phyloP scores from a whole-genome alignment of 2,329 filamentous ascomycete genomes.

The Penicillium glabrum region DNA sequence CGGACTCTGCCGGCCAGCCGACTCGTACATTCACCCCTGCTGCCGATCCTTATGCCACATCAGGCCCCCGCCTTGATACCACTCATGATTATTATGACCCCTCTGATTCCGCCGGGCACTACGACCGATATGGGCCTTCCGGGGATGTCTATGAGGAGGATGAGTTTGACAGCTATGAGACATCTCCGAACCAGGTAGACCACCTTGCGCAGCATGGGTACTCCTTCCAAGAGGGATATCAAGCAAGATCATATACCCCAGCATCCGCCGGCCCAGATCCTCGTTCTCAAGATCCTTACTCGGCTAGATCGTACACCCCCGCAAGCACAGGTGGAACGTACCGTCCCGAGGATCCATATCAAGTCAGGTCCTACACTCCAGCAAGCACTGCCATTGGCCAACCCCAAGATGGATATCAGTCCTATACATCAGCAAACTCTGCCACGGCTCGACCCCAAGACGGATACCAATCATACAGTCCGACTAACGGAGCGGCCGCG shows the following conservation, averaged over 20 bases:
- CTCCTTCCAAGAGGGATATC: background rate
- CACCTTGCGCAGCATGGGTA: conserved; percentile 13
- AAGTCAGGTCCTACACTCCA: background rate
- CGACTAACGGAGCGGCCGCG: background rate
- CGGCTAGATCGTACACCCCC: conserved; percentile 1
- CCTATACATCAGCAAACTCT: background rate
- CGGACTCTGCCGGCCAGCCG: conserved; percentile 13
- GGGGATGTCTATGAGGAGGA: conserved; percentile 3
- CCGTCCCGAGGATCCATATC: background rate
- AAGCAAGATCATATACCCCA: background rate
- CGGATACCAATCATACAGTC: background rate
- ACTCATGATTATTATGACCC: conserved; percentile 5
- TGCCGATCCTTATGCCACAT: conserved; percentile 20
- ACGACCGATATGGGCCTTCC: conserved; percentile 11
- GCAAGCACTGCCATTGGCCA: background rate
- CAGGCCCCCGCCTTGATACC: conserved; percentile 3
- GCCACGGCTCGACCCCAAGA: background rate
- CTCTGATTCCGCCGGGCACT: conserved; percentile 1
- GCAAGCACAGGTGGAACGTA: background rate
- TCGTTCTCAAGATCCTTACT: conserved; percentile 1
- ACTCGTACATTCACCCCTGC: conserved; percentile 23
- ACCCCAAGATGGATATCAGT: background rate
- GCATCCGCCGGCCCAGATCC: background rate
- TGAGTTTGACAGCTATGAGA: conserved; percentile 7
- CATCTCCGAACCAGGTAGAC: conserved; percentile 5